Evolutionary conservation across 805 yeast genomes (phyloP).

Genomic region (Myxozyma nipponensis): DNA sequence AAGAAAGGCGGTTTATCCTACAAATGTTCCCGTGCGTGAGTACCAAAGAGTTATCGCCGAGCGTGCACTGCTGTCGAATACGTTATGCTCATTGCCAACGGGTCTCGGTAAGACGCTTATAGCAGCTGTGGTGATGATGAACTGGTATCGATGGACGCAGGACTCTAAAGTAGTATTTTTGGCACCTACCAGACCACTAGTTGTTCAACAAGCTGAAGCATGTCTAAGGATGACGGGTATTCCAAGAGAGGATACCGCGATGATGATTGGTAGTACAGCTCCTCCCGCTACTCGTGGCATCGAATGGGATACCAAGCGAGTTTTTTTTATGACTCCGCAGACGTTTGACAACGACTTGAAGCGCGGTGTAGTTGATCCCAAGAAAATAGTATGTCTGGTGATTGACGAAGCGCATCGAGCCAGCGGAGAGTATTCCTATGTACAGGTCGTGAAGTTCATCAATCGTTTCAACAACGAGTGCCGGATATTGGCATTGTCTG

Average conservation of each 20-base stretch:
- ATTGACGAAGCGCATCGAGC: constrained; percentile 97
- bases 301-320: constrained; percentile 73
- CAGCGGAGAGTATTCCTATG: constrained; percentile 84
- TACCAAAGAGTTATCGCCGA: constrained; percentile 81
- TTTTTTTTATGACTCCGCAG: constrained; percentile 94
- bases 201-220: constrained; percentile 93
- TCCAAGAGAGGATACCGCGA: constrained; percentile 71
- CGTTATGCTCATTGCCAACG: constrained; percentile 89
- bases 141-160: constrained; percentile 81
- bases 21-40: constrained; percentile 77
- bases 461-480: constrained; percentile 61
- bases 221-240: constrained; percentile 85
- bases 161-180: constrained; percentile 77
- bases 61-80: constrained; percentile 66
- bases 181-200: constrained; percentile 97
- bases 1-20: constrained; percentile 68
- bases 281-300: constrained; percentile 53
- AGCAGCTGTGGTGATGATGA: constrained; percentile 90
- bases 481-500: constrained; percentile 82
- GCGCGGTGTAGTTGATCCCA: constrained; percentile 72
- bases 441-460: constrained; percentile 68
- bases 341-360: constrained; percentile 87
- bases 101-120: constrained; percentile 97
- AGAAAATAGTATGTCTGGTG: constrained; percentile 66
- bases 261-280: constrained; percentile 59